These are phyloP conservation scores for Mucor ambiguus DNA, from an alignment of 371 early-diverging fungal genomes.

Conservation along the genomic window DNA sequence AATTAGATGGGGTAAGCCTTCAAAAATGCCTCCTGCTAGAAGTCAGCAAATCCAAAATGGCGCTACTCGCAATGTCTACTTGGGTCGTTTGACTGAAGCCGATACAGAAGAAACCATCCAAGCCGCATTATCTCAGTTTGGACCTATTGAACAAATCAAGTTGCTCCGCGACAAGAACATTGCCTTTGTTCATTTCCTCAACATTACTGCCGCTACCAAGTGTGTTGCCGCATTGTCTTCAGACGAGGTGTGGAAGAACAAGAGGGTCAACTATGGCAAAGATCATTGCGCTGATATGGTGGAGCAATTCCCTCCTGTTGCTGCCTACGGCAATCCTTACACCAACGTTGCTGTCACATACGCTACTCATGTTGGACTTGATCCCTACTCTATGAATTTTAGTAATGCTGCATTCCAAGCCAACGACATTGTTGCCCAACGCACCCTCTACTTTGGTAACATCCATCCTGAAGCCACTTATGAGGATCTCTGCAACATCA, in stretches of 20 bases:
- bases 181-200: conserved; percentile 79
- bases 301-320: not conserved
- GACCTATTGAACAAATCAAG: conserved; percentile 69
- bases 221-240: conserved; percentile 56
- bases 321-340: conserved; percentile 1
- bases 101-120: conserved; percentile 52
- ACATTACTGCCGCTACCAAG: conserved; percentile 63
- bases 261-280: conserved; percentile 74
- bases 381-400: conserved; percentile 15
- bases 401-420: conserved; percentile 1
- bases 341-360: not conserved
- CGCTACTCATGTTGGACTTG: not conserved
- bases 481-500: conserved; percentile 83
- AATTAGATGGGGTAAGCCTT: conserved; percentile 78
- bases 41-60: conserved; percentile 57
- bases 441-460: conserved; percentile 77
- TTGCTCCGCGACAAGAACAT: conserved; percentile 68
- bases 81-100: conserved; percentile 64
- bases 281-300: conserved; percentile 67
- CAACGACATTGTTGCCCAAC: not conserved
- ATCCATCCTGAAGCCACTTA: conserved; percentile 70
- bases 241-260: conserved; percentile 50
- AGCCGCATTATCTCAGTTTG: conserved; percentile 57
- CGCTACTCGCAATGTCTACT: conserved; percentile 75
- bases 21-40: conserved; percentile 44